phyloP scores from a whole-genome alignment of 176 grass and related monocot genomes.

The Echinochloa phyllopogon region DNA sequence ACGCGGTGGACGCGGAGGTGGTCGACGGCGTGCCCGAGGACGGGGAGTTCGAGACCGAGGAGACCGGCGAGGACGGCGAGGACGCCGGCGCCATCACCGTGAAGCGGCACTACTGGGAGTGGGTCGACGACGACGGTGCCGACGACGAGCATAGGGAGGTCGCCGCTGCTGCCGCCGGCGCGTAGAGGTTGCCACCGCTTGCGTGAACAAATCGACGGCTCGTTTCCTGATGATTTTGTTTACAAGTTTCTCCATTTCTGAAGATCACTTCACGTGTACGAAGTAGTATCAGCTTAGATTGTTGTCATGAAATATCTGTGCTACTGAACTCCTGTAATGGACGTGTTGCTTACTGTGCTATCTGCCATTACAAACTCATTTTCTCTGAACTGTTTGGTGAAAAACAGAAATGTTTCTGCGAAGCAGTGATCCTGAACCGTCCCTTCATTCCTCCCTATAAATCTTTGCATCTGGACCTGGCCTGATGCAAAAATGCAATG shows the following conservation, averaged over 20 bases:
- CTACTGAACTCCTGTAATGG: no score
- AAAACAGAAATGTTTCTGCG: no score
- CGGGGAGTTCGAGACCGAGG: slow-evolving; percentile 84
- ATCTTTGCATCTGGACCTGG: no score
- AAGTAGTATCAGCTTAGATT: no score
- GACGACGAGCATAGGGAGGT: background rate
- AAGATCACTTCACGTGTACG: background rate
- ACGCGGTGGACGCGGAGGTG: slow-evolving; percentile 70
- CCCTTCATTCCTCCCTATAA: no score
- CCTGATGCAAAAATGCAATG: no score
- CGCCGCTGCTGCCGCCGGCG: slow-evolving; percentile 10
- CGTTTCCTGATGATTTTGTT: background rate
- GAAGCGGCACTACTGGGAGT: slow-evolving; percentile 54
- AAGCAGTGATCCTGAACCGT: no score
- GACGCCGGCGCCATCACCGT: slow-evolving; percentile 52
- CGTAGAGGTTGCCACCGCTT: background rate
- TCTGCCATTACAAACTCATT: no score
- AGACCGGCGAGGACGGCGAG: slow-evolving; percentile 62
- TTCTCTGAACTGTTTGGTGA: no score
- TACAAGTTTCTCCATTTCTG: background rate
- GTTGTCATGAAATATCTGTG: no score
- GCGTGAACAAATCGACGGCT: background rate
- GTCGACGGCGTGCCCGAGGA: slow-evolving; percentile 66
- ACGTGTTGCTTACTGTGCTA: no score
- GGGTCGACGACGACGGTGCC: slow-evolving; percentile 34